phyloP scores from a whole-genome alignment of 192 early-diverging fungal genomes.

The Rhizophagus prolifer region DNA sequence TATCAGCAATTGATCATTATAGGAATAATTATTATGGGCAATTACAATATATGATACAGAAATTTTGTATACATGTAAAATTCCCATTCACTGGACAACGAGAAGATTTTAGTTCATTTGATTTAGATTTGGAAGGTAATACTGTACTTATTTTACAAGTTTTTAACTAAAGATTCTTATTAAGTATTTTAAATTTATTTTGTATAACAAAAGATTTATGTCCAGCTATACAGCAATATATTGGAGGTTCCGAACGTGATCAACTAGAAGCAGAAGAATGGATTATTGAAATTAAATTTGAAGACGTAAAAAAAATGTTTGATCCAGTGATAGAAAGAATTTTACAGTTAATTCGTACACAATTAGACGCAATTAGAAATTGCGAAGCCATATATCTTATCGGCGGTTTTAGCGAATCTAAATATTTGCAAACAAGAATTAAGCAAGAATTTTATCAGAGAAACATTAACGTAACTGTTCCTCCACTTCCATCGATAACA shows the following conservation, averaged over 20 bases:
- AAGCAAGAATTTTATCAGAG: constrained; percentile 45
- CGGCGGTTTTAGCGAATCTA: constrained; percentile 54
- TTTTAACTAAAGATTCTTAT: too few species aligned
- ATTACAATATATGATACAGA: constrained; percentile 10
- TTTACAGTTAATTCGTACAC: constrained; percentile 47
- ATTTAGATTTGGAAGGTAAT: constrained; percentile 19
- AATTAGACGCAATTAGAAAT: constrained; percentile 40
- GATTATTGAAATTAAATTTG: constrained; percentile 39
- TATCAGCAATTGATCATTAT: neutral
- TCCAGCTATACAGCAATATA: neutral
- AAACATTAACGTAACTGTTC: constrained; percentile 45
- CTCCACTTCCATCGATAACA: constrained; percentile 45
- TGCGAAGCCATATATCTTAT: constrained; percentile 48
- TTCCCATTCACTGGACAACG: neutral
- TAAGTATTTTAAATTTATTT: too few species aligned
- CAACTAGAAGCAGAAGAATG: constrained; percentile 43
- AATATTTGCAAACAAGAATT: constrained; percentile 49
- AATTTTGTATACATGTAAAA: neutral
- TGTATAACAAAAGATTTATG: too few species aligned
- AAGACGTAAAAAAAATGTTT: constrained; percentile 53
- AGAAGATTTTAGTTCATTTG: neutral
- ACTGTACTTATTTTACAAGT: too few species aligned
- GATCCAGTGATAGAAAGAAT: constrained; percentile 59
- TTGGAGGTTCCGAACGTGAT: neutral
- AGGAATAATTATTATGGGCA: neutral